A percentile compares a stretch with the other conserved stretches of the same genome.
Evolutionary conservation across 2,329 filamentous ascomycete species (phyloP).

Genomic region (Emmonsia crescens): DNA sequence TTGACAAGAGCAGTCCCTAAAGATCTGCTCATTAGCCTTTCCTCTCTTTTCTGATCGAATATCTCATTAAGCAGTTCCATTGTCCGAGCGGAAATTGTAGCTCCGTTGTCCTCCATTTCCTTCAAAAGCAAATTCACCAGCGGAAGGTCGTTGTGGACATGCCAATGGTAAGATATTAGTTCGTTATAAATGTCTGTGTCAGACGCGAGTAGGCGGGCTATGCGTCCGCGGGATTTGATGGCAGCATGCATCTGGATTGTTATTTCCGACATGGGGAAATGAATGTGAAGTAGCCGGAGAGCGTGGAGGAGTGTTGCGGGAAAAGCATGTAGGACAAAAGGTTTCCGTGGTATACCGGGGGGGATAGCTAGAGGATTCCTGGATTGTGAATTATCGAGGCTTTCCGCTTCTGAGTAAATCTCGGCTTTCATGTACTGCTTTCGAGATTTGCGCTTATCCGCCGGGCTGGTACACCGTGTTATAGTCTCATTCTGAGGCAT

Average conservation of each 20-base stretch:
- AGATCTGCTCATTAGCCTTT: conserved; percentile 8
- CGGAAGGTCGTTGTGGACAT: conserved; percentile 30
- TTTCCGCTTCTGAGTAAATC: not conserved
- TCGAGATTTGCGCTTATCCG: not conserved
- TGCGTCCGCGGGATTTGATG: conserved; percentile 31
- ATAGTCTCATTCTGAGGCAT: not conserved
- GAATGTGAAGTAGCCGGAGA: conserved; percentile 29
- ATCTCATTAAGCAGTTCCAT: conserved; percentile 23
- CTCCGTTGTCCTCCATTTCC: conserved; percentile 36
- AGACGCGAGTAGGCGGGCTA: conserved; percentile 34
- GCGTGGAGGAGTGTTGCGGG: conserved; percentile 31
- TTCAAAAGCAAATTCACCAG: conserved; percentile 29
- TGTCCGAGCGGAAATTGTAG: conserved; percentile 28
- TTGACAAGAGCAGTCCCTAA: not conserved
- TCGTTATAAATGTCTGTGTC: conserved; percentile 35
- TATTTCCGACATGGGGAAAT: conserved; percentile 32
- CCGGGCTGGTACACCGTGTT: not conserved
- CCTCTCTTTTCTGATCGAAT: conserved; percentile 17
- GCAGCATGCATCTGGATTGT: conserved; percentile 31
- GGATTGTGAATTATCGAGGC: not conserved
- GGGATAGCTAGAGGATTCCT: conserved; percentile 22
- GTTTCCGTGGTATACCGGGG: conserved; percentile 19
- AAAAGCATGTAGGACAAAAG: conserved; percentile 29
- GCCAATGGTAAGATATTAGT: conserved; percentile 34
- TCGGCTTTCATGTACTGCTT: not conserved